These are phyloP conservation scores for Hyphodiscus sp. DNA, from an alignment of 2,329 filamentous ascomycete genomes.

Conservation along the genomic window DNA sequence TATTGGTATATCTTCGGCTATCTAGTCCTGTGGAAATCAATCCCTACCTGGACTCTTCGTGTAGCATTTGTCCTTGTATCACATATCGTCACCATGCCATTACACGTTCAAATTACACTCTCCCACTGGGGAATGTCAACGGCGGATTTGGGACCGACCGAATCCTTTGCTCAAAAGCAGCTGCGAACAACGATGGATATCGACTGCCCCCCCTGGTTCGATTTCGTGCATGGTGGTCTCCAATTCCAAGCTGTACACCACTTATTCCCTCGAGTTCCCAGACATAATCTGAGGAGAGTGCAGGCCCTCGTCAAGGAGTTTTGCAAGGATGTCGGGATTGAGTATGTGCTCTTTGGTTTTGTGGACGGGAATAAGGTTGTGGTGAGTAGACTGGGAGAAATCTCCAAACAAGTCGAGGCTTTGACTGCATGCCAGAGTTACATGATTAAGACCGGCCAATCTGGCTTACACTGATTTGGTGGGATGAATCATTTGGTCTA, in stretches of 20 bases:
- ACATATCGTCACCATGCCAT: slow-evolving; percentile 59
- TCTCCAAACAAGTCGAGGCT: slow-evolving; percentile 45
- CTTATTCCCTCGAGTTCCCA: slow-evolving; percentile 59
- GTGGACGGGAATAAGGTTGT: slow-evolving; percentile 55
- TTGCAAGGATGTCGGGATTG: slow-evolving; percentile 56
- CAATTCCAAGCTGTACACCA: slow-evolving; percentile 71
- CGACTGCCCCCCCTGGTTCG: slow-evolving; percentile 64
- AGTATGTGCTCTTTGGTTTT: slow-evolving; percentile 56
- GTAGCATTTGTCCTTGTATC: slow-evolving; percentile 57
- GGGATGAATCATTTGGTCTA: too few species aligned
- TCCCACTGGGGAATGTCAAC: slow-evolving; percentile 69
- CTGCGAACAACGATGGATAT: slow-evolving; percentile 69
- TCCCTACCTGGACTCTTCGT: slow-evolving; percentile 52
- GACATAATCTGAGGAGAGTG: slow-evolving; percentile 58
- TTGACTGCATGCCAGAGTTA: too few species aligned
- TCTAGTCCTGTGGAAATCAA: slow-evolving; percentile 50
- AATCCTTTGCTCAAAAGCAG: slow-evolving; percentile 64
- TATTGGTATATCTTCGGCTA: slow-evolving; percentile 68
- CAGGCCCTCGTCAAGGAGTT: slow-evolving; percentile 57
- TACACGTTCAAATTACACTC: slow-evolving; percentile 67
- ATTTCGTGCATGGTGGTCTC: slow-evolving; percentile 65
- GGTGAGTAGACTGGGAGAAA: slow-evolving; percentile 47
- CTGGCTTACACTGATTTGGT: too few species aligned
- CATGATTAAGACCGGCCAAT: too few species aligned
- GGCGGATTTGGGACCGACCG: slow-evolving; percentile 53